Conservation (phyloP, 345 rosid genomes). For the Camelina hispida region DNA sequence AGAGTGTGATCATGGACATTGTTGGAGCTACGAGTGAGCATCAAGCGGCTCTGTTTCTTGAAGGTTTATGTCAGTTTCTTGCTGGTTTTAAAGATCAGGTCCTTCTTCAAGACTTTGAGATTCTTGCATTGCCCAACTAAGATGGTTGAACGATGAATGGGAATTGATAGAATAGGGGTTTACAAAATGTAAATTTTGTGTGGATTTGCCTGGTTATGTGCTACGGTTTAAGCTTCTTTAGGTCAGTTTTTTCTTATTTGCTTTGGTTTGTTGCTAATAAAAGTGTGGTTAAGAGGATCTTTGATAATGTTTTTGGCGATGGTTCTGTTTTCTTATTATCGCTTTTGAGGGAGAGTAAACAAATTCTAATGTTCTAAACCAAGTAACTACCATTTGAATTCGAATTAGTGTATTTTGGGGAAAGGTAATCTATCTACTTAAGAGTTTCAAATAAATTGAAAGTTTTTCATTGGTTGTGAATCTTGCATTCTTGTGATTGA, state of each 20-base stretch:
- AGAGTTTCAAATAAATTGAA: not conserved
- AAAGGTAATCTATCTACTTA: no score
- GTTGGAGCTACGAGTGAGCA: constrained; percentile 59
- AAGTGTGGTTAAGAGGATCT: not conserved
- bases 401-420: no score
- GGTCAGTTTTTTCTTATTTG: no score
- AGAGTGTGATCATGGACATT: constrained; percentile 71
- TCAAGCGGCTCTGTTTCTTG: constrained; percentile 85
- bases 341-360: not conserved
- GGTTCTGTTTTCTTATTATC: not conserved
- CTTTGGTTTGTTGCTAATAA: not conserved
- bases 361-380: not conserved
- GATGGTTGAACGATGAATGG: not conserved
- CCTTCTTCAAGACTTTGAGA: constrained; percentile 54
- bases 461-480: not conserved
- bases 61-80: constrained; percentile 79
- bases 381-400: no score
- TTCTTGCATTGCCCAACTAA: constrained; percentile 40
- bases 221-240: no score
- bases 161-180: no score
- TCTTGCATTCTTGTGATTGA: not conserved
- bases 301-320: not conserved
- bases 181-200: no score
- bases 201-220: no score
- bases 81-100: constrained; percentile 67